Base-by-base conservation (phyloP, 495 filamentous ascomycete species). In the Aspergillus taichungensis region DNA sequence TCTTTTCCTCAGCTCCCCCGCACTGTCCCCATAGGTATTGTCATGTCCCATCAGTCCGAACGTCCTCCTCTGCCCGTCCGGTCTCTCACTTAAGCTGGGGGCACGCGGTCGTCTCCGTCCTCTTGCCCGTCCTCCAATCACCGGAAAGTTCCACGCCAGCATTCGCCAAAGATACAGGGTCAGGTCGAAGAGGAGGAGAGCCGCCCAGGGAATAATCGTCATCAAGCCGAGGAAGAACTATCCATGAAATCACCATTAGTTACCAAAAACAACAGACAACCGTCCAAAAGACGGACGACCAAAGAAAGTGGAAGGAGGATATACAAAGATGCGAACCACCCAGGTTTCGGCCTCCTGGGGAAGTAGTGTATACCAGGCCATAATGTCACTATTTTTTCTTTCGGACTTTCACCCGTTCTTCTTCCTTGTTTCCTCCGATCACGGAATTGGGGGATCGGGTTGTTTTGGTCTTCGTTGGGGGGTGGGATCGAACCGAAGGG, bases 281-380 rank as follows among this genome's bases (percentile, higher is more conserved):
- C 74, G 80, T 42, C 88, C 88, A 56, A 95, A 94, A 47, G 75
- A 75, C 18, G 94, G 62, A 64, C 94, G 88, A 35, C 89, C 89
- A 47, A 94, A 66, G 49, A 94, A 86, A 18, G 87, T 94, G 35
- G 1, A 24, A 24, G 18, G 18, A 24, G 4, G 18, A 24, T 24
- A 24, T 24, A 24, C 18, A 24, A 24, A 24, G 18, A 24, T 24
- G 18, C 18, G 18, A 24, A 24, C 18, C 2, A 24, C 18, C 18
- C 18, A 24, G 18, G 18, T 24, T 24, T 24, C 18, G 18, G 18
- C 18, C 18, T 24, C 18, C 18, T 24, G 18, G 18, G 18, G 18
- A 1, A 24, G 18, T 24, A 24, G 18, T 24, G 18, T 24, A 24
- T 24, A 24, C 18, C 18, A 24, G 4, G 18, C 18, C 18, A 24